phyloP scores from a whole-genome alignment of 495 filamentous ascomycete species.

The Daldinia concentrica region DNA sequence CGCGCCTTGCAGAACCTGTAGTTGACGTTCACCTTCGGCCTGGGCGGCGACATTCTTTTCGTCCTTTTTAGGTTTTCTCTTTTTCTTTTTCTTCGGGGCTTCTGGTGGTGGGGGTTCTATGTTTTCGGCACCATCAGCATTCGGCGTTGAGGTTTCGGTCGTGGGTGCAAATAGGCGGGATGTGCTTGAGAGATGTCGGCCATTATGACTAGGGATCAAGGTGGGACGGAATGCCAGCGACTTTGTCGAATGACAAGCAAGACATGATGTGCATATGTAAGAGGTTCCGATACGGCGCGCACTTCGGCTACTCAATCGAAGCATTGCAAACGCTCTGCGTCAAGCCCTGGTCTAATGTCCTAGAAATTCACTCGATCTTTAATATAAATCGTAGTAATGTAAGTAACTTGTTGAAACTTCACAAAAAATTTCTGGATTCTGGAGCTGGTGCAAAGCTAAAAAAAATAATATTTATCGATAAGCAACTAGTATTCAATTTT shows the following conservation, averaged over 20 bases:
- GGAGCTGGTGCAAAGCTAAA: not conserved
- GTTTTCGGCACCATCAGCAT: not conserved
- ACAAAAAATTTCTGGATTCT: constrained; percentile 24
- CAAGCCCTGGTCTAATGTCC: constrained; percentile 6
- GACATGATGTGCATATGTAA: constrained; percentile 43
- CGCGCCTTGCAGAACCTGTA: constrained; percentile 38
- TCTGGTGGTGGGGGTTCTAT: constrained; percentile 4
- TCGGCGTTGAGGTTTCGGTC: constrained; percentile 2
- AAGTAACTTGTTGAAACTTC: not conserved
- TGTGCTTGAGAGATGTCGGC: constrained; percentile 26
- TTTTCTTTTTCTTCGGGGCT: constrained; percentile 24
- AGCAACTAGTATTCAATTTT: not conserved
- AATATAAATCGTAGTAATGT: not conserved
- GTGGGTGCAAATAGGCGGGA: constrained; percentile 11
- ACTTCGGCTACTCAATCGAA: constrained; percentile 41
- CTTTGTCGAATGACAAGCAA: constrained; percentile 22
- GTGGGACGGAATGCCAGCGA: constrained; percentile 23
- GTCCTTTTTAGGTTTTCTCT: constrained; percentile 20
- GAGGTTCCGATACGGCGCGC: constrained; percentile 39
- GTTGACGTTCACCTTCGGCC: constrained; percentile 22
- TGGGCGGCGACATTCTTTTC: constrained; percentile 15
- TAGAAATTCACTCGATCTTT: not conserved
- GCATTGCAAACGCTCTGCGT: constrained; percentile 44
- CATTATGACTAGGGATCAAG: constrained; percentile 8
- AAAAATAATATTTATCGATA: constrained; percentile 20